Evolutionary conservation across 2,329 filamentous ascomycete species (phyloP), one percentile per base, ranked within the genome.

Genomic region (Ceratocystis huliohia): DNA sequence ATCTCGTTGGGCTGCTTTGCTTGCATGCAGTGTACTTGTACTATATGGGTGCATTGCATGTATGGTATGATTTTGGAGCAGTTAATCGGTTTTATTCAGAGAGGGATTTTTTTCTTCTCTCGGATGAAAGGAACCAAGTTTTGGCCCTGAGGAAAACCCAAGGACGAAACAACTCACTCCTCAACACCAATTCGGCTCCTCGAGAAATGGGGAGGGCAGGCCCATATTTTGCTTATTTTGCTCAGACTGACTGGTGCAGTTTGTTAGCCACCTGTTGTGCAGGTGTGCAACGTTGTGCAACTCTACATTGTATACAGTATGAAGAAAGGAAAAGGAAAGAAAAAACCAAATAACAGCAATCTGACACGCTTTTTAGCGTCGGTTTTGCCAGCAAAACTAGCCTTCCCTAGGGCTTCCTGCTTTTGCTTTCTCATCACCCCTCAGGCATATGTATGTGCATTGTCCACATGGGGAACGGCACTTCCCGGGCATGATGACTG

Each of bases 231-330:
- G 48, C 22, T 25, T 22, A 50, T 10, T 3, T n/a, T 10, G 22
- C 15, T 7, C 20, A 50, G 48, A 50, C 22, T 50, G 48, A 25
- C 22, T 50, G 48, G 22, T 5, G 22, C 20, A 53, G 48, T 20
- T 22, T 22, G 46, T 50, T 50, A 20, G 46, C 46, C n/a, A 50
- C 46, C 46, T 53, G 20, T 53, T 25, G 48, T 53, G 20, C 15
- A 53, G 48, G 25, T 53, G 48, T 53, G 48, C 20, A n/a, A 53
- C 48, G 22, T 53, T 53, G 20, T 53, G 48, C 48, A 53, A 53
- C 48, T 53, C 48, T 53, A 53, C 48, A 13, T n/a, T 48, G 3
- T 13, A 41, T 41, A 41, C 37, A 13, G 10, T 41, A 13, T 41
- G 37, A 10, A 41, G 3, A 15, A 41, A 41, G 13, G 37, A 4